Evolutionary conservation across 2,329 filamentous ascomycete species (phyloP), one percentile per base, ranked within the genome.

Genomic region (Acephala macrosclerotiorum): DNA sequence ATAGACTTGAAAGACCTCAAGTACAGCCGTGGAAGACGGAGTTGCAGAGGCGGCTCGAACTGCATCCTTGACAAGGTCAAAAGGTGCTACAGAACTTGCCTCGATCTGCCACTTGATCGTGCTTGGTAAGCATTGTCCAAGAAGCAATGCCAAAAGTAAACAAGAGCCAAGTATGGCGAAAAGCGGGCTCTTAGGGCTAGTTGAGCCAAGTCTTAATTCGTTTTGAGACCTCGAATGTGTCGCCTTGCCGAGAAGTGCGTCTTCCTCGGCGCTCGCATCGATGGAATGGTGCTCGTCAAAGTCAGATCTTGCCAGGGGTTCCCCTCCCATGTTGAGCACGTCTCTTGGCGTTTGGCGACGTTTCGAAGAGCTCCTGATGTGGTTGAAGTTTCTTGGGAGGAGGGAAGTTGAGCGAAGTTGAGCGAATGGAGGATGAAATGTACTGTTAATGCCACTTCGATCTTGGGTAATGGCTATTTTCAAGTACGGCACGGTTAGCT

Each of bases 1-100:
- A 60, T 89, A 85, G 18, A 93, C 87, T 78, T 93, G 86, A 71
- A 93, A 89, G 73, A 89, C 90, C 70, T 90, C 83, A 60, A 91
- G 79, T 29, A 82, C 70, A 18, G 66, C 63, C 8, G 71, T 61
- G 3, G 69, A 66, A 25, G 77, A 66, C 18, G 75, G 61, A 9
- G 73, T 57, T 61, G 73, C 62, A 40, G 74, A 36, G 14, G 74
- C 53, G 36, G 70, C 58, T 49, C 65, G 40, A 20, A 69, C 63
- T 35, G 65, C 68, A 65, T 74, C 58, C 64, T 71, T 72, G n/a
- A 73, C 68, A 33, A 74, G 61, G 42, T 60, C 29, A 36, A 61
- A 64, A 36, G 57, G 45, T 65, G 42, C 33, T 33, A 56, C 9
- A n/a, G 42, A 26, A 20, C 29, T 49, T 36, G 58, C 59, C 9